These are phyloP conservation scores for Amanita pseudoporphyria DNA, from an alignment of 768 basidiomycete species.

Conservation along the genomic window DNA sequence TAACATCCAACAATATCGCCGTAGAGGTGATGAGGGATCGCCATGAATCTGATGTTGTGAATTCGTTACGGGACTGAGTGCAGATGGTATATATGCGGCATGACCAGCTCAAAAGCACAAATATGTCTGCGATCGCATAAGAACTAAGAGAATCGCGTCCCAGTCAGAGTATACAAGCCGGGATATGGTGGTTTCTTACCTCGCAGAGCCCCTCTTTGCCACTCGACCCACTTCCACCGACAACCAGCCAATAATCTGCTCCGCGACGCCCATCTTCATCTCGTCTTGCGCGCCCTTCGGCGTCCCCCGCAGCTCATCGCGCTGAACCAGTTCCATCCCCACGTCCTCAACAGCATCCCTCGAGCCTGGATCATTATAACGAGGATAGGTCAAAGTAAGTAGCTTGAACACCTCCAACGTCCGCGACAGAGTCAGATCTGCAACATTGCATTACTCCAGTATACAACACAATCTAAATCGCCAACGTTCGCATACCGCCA, in stretches of 20 bases:
- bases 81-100: conserved; percentile 52
- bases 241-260: conserved; percentile 73
- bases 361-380: conserved; percentile 67
- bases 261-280: conserved; percentile 47
- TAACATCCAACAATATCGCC: conserved; percentile 52
- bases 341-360: conserved; percentile 63
- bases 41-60: conserved; percentile 40
- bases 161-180: neutral
- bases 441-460: conserved; percentile 2
- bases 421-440: conserved; percentile 55
- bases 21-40: conserved; percentile 42
- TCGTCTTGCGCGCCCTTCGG: conserved; percentile 29
- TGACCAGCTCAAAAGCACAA: conserved; percentile 66
- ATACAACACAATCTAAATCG: neutral
- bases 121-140: conserved; percentile 50
- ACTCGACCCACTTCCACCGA: conserved; percentile 54
- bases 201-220: conserved; percentile 40
- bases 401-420: conserved; percentile 63
- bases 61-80: conserved; percentile 32
- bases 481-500: conserved; percentile 5
- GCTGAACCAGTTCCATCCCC: conserved; percentile 50
- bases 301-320: conserved; percentile 46
- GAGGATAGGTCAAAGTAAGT: conserved; percentile 66
- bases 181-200: conserved; percentile 30
- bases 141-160: conserved; percentile 25